Percentiles rank a stretch among this genome's conserved stretches.
phyloP scores from a whole-genome alignment of 2,329 filamentous ascomycete genomes.

The Sphaerostilbella broomeana region DNA sequence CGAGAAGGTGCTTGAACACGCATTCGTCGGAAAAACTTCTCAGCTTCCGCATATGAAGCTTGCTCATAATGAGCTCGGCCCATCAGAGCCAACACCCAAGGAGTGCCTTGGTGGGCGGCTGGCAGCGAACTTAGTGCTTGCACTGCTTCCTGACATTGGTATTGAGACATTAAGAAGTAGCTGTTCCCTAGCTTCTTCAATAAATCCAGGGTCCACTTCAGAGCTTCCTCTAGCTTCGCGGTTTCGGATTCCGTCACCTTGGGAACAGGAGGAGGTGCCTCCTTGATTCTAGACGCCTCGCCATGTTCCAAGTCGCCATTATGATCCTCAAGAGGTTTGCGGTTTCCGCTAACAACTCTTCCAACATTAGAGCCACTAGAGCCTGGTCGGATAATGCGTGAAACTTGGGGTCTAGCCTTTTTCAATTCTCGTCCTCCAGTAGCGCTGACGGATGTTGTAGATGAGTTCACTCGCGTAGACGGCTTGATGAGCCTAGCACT shows the following conservation, averaged over 20 bases:
- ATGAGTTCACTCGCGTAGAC: constrained; percentile 58
- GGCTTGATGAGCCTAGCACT: constrained; percentile 70
- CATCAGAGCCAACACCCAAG: constrained; percentile 88
- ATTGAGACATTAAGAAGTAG: constrained; percentile 72
- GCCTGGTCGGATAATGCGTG: constrained; percentile 58
- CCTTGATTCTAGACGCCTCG: constrained; percentile 46
- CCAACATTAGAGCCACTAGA: constrained; percentile 66
- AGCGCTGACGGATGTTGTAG: constrained; percentile 49
- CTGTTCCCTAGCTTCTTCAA: constrained; percentile 76
- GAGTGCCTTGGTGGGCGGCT: constrained; percentile 73
- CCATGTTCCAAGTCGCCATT: constrained; percentile 63
- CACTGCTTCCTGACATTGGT: constrained; percentile 70
- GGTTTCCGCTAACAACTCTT: constrained; percentile 82
- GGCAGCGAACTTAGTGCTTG: constrained; percentile 66
- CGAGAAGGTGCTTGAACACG: constrained; percentile 73
- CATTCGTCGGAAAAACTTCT: constrained; percentile 76
- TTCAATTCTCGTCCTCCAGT: constrained; percentile 66
- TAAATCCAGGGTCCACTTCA: constrained; percentile 71
- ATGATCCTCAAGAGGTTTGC: constrained; percentile 65
- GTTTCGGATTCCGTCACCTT: constrained; percentile 46
- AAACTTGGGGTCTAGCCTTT: constrained; percentile 70
- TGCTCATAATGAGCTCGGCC: constrained; percentile 90
- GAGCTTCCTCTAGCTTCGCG: constrained; percentile 64
- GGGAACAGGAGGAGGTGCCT: constrained; percentile 29
- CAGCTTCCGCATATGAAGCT: constrained; percentile 76